Percentiles rank a stretch among this genome's conserved stretches.
Evolutionary conservation across 1,284 basidiomycete species (phyloP).

Genomic region (Prillingera fragicola): DNA sequence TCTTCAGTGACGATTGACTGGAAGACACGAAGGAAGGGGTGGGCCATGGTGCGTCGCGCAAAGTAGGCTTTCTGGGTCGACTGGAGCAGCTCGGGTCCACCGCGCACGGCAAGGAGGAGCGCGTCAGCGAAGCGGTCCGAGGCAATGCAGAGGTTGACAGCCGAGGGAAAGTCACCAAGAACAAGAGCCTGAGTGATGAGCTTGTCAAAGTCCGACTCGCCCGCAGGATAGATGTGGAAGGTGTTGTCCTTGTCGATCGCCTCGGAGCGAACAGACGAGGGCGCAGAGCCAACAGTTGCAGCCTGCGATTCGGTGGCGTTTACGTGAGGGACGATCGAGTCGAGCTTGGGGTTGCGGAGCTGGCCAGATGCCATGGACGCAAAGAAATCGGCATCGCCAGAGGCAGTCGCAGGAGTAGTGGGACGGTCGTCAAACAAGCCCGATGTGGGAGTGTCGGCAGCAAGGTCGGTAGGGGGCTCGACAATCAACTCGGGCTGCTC

Average conservation of each 20-base stretch:
- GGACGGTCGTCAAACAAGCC: slow-evolving; percentile 62
- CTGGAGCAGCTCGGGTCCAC: slow-evolving; percentile 80
- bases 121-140: slow-evolving; percentile 90
- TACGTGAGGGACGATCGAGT: slow-evolving; percentile 67
- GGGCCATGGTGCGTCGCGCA: slow-evolving; percentile 64
- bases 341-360: slow-evolving; percentile 56
- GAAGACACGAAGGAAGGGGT: slow-evolving; percentile 89
- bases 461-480: too few species aligned
- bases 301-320: slow-evolving; percentile 81
- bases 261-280: slow-evolving; percentile 77
- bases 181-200: slow-evolving; percentile 90
- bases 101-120: slow-evolving; percentile 84
- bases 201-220: slow-evolving; percentile 81
- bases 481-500: slow-evolving; percentile 55
- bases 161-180: slow-evolving; percentile 87
- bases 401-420: slow-evolving; percentile 52
- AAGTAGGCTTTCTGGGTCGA: slow-evolving; percentile 94
- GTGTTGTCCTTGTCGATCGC: slow-evolving; percentile 57
- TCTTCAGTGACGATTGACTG: slow-evolving; percentile 93
- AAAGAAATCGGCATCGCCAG: slow-evolving; percentile 75
- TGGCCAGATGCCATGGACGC: slow-evolving; percentile 60
- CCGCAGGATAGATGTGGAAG: slow-evolving; percentile 85
- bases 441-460: too few species aligned
- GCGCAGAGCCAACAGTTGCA: slow-evolving; percentile 78
- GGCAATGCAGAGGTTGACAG: slow-evolving; percentile 85